Base-by-base conservation (phyloP, 768 basidiomycete species). In the Rhodotorula taiwanensis region DNA sequence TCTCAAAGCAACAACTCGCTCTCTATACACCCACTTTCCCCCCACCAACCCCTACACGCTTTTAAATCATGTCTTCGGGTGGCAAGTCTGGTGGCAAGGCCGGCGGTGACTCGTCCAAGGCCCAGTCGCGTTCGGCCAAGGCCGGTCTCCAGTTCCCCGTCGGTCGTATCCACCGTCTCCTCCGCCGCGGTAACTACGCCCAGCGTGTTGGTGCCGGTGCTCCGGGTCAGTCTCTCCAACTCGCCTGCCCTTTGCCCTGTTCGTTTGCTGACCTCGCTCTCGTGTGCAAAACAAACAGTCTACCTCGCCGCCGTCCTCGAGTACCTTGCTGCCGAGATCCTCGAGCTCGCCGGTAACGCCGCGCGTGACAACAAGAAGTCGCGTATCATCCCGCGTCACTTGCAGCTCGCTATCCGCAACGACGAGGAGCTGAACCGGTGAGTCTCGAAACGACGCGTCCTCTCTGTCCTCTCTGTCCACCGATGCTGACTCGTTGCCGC, bases 361-460 rank as follows among this genome's bases (percentile, higher is more conserved):
- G 88, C 88, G 47, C 86, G 64, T 25, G 66, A 67, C 57, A 62
- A 62, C 66, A 62, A 66, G 51, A 69, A 65, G 80, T 86, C 88
- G 71, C 89, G 91, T 86, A 92, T 93, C 72, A 88, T 92, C 28
- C 91, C 90, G 58, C 85, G 91, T 73, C 91, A 93, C 78, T 77
- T 93, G 52, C 91, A 93, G 74, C 84, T 93, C 58, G 90, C 91
- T 69, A 89, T 93, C 77, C 83, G 90, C 56, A 72, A 72, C 67
- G 71, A 72, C 59, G 71, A 72, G 62, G 71, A 74, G 67, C 62
- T 73, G 30, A 62, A 62, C 52, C 53, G 49, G 36, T 39, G 9
- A 39, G 36, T 39, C 36, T n/a, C n/a, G n/a, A n/a, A n/a, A 39
- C 36, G 39, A 33, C 43, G 36, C 50, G 28, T 52, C 27, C 15